Evolutionary conservation across 441 rosid genomes (phyloP).

Genomic region (Cnidoscolus chayamansa): DNA sequence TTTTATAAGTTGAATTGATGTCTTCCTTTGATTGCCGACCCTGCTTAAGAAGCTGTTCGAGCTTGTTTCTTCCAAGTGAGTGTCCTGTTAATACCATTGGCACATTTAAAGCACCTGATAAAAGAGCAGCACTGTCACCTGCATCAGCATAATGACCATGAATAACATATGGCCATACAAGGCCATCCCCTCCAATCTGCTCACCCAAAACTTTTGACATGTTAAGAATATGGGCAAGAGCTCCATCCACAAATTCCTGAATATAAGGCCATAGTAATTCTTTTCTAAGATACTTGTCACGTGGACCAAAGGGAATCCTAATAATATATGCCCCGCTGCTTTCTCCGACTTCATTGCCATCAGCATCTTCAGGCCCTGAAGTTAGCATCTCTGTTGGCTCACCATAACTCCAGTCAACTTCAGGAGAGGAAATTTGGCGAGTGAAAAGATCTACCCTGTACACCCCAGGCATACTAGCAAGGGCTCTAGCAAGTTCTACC

Average conservation of each 20-base stretch:
- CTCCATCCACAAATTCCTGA: slow-evolving; percentile 97
- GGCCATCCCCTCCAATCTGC: slow-evolving; percentile 77
- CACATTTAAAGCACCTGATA: slow-evolving; percentile 91
- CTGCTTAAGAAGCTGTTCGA: slow-evolving; percentile 92
- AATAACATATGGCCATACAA: slow-evolving; percentile 93
- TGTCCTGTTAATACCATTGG: slow-evolving; percentile 98
- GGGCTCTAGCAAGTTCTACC: slow-evolving; percentile 92
- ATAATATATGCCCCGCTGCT: slow-evolving; percentile 94
- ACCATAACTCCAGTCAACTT: slow-evolving; percentile 96
- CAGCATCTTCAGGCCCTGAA: slow-evolving; percentile 55
- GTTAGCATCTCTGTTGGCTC: slow-evolving; percentile 96
- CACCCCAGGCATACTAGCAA: slow-evolving; percentile 95
- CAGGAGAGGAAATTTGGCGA: slow-evolving; percentile 77
- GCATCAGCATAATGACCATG: slow-evolving; percentile 98
- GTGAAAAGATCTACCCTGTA: slow-evolving; percentile 95
- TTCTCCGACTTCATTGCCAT: slow-evolving; percentile 70
- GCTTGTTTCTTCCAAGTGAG: slow-evolving; percentile 95
- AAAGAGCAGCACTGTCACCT: slow-evolving; percentile 87
- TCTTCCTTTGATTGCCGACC: slow-evolving; percentile 90
- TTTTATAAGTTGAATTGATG: slow-evolving; percentile 86
- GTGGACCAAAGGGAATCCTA: slow-evolving; percentile 93
- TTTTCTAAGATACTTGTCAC: slow-evolving; percentile 69
- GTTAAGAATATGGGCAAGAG: slow-evolving; percentile 80
- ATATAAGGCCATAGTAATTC: slow-evolving; percentile 90
- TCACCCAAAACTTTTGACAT: slow-evolving; percentile 92